Base-by-base conservation (phyloP, 2,329 filamentous ascomycete genomes). In the Arachnomyces sp. region DNA sequence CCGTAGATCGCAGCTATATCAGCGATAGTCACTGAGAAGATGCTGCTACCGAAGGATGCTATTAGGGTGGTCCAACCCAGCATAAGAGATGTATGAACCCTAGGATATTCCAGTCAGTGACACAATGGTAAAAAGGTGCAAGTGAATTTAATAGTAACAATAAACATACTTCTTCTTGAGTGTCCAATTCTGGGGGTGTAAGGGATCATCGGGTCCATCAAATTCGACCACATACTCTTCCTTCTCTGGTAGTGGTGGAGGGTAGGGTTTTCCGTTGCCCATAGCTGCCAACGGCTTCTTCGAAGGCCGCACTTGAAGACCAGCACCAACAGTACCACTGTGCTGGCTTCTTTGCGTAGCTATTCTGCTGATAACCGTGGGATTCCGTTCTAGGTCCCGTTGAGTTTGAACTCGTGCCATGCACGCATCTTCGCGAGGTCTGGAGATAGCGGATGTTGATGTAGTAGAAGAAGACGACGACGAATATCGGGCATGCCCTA, bases 181-280 rank as follows among this genome's bases (percentile, higher is more conserved):
- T 0, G 83, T 73, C 88, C 88, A 94, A 59, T 94, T 94, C 65
- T 90, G 84, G 1, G 86, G 82, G 61, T 94, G 87, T 44, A 89
- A 56, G 2, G 87, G 87, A 54, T 94, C 88, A 48, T 88, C 73
- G 1, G 79, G 81, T 0, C 87, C 88, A 50, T 89, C 82, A 55
- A 94, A 94, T 60, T 87, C 75, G 9, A 78, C 74, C 1, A 78
- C 74, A 54, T 79, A 79, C 43, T 76, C 72, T 51, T 78, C 74
- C 45, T 66, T 63, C n/a, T 68, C 69, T 6, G 74, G 74, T 12
- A 79, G 54, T 0, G 59, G 62, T 12, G 73, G 73, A 5, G 76
- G 76, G 52, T 72, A 77, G 4, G 72, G 65, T 49, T 77, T 79
- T 1, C 72, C 73, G 20, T 61, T 73, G 3, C 76, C 76, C 47